These are phyloP conservation scores for Ophiostoma ips DNA, from an alignment of 2,329 filamentous ascomycete genomes.

Conservation along the genomic window DNA sequence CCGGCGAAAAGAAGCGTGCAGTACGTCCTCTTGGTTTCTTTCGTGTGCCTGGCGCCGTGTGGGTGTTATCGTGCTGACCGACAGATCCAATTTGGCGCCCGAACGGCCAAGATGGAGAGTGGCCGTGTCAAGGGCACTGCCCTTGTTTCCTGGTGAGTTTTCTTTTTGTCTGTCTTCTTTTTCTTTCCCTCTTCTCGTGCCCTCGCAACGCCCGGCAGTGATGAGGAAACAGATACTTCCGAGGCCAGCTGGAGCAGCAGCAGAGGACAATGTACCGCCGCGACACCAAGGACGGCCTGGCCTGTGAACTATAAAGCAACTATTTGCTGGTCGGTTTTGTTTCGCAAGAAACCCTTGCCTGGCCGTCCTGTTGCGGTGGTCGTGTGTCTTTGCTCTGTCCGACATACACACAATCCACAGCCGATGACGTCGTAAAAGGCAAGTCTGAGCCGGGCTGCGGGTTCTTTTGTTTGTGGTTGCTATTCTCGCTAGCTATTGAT, in stretches of 20 bases:
- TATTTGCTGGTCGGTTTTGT: constrained; percentile 29
- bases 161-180: background rate
- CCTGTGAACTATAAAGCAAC: background rate
- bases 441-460: constrained; percentile 12
- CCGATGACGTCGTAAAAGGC: constrained; percentile 10
- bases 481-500: no score
- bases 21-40: constrained; percentile 35
- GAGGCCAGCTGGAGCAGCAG: constrained; percentile 27
- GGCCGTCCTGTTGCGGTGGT: background rate
- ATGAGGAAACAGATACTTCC: constrained; percentile 67
- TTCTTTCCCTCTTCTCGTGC: background rate
- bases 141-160: constrained; percentile 23
- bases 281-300: background rate
- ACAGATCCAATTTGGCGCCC: constrained; percentile 68
- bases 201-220: constrained; percentile 33
- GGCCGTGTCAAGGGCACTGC: constrained; percentile 56
- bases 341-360: constrained; percentile 12
- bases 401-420: background rate
- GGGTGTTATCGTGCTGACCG: background rate
- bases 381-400: background rate
- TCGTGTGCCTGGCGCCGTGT: background rate
- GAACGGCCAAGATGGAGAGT: constrained; percentile 71
- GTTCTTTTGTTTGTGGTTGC: no score
- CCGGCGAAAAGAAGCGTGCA: constrained; percentile 84
- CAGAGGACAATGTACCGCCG: background rate